phyloP scores from a whole-genome alignment of 768 basidiomycete genomes.

The Bullera alba region DNA sequence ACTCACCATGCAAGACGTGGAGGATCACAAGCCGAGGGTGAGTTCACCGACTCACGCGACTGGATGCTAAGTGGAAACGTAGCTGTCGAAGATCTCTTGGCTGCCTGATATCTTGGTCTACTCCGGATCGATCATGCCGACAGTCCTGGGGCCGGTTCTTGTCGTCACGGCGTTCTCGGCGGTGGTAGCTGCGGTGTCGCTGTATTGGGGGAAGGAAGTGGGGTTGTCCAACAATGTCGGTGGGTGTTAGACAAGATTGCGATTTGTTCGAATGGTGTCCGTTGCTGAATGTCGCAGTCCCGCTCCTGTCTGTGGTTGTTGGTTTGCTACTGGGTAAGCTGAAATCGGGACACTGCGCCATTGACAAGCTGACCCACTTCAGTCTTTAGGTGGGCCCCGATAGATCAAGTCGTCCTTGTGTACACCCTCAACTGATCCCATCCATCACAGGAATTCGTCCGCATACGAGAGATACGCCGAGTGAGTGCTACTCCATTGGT shows the following conservation, averaged over 20 bases:
- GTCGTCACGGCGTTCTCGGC: constrained; percentile 71
- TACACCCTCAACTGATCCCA: constrained; percentile 3
- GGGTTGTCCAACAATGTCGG: constrained; percentile 68
- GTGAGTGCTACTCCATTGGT: constrained; percentile 61
- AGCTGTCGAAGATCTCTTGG: constrained; percentile 57
- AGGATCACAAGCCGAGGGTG: constrained; percentile 38
- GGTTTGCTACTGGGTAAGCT: constrained; percentile 69
- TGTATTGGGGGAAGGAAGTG: constrained; percentile 55
- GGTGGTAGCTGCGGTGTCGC: constrained; percentile 33
- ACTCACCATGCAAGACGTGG: constrained; percentile 34
- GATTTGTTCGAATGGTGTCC: background rate
- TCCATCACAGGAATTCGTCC: constrained; percentile 15
- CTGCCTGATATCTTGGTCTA: constrained; percentile 76
- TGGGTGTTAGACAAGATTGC: constrained; percentile 8
- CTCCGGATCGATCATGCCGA: constrained; percentile 69
- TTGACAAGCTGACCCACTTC: background rate
- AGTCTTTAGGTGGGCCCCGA: constrained; percentile 27
- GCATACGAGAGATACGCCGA: constrained; percentile 51
- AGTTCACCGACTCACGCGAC: background rate
- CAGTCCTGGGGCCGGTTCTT: constrained; percentile 72
- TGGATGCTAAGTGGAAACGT: too few species aligned
- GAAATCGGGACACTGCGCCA: background rate
- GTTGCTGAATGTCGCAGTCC: constrained; percentile 49
- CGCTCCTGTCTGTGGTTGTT: constrained; percentile 82
- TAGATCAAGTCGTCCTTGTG: background rate